Base-by-base conservation (phyloP, 768 basidiomycete genomes). In the Boletus subcaerulescens region DNA sequence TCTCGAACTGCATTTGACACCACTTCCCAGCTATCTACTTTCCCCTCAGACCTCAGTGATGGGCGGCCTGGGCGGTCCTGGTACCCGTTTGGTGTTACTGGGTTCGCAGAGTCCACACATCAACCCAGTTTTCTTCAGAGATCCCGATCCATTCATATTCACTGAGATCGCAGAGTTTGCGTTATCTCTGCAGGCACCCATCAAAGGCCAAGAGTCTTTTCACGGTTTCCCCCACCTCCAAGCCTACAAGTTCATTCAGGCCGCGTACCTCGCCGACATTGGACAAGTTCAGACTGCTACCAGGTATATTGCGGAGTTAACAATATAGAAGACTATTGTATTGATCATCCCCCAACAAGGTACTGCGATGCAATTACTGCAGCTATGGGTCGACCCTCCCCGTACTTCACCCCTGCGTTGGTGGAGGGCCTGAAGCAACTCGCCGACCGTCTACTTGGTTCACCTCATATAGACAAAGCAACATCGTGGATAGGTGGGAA, bases 111-210 rank as follows among this genome's bases (percentile, higher is more conserved):
- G 74, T 65, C 88, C 86, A 6, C 76, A 73, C 47, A 65, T 65
- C 33, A 72, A 67, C 38, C 78, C 82, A 0, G 76, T 71, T 49
- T 85, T 84, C 65, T 72, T 76, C 65, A 83, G 80, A 66, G 85
- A 93, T 64, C 72, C 78, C 2, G 94, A 97, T 65, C 74, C 87
- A 3, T 75, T 93, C 47, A 82, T 95, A 55, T 82, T 97, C 60
- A 86, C 93, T 3, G 97, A 99, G 73, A 86, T 97, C 45, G 75
- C 86, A 14, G 97, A 99, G 73, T 98, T 93, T 68, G 95, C 92
- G 0, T 65, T 93, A 43, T 91, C 91, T 7, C 73, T 96, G 38
- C 76, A 81, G n/a, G 73, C 87, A 5, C 70, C 80, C 1, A 63
- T 77, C 2, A 97, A 97, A 72, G 91, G 94, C 13, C 92, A 94